phyloP scores from a whole-genome alignment of 1,139 yeast species.

The Taiozyma sp. region DNA sequence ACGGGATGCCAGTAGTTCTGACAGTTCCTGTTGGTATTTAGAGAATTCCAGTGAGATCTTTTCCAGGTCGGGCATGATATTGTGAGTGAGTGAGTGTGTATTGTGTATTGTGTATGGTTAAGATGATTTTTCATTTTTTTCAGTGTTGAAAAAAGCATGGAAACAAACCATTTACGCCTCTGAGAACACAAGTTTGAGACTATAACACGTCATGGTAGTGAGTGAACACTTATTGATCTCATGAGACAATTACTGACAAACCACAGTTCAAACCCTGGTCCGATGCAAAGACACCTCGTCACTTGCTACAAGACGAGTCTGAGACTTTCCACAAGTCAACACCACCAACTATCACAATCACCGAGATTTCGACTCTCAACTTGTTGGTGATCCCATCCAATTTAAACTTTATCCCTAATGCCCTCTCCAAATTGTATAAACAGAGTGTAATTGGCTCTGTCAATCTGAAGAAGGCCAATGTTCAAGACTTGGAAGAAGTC shows the following conservation, averaged over 20 bases:
- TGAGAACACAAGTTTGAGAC: background rate
- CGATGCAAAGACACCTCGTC: slow-evolving; percentile 42
- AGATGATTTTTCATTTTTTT: background rate
- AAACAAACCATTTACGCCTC: background rate
- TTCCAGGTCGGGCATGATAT: slow-evolving; percentile 18
- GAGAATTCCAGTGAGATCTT: slow-evolving; percentile 25
- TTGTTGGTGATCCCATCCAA: slow-evolving; percentile 11
- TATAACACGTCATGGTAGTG: slow-evolving; percentile 2
- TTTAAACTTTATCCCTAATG: slow-evolving; percentile 12
- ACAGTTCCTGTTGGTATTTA: slow-evolving; percentile 35
- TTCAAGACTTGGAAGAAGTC: background rate
- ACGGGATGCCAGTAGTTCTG: slow-evolving; percentile 53
- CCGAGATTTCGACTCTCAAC: background rate
- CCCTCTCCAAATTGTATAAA: slow-evolving; percentile 2
- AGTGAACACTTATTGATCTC: background rate
- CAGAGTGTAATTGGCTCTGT: background rate
- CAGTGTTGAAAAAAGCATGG: too few species aligned
- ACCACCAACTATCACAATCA: background rate
- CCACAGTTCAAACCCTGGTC: slow-evolving; percentile 45
- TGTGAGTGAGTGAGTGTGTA: background rate
- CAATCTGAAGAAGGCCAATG: background rate
- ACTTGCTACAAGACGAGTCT: slow-evolving; percentile 38
- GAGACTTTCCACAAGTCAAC: slow-evolving; percentile 12
- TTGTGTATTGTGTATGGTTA: too few species aligned
- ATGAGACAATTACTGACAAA: background rate